Conservation (phyloP, 345 rosid species). For the Noccaea bulbosa region DNA sequence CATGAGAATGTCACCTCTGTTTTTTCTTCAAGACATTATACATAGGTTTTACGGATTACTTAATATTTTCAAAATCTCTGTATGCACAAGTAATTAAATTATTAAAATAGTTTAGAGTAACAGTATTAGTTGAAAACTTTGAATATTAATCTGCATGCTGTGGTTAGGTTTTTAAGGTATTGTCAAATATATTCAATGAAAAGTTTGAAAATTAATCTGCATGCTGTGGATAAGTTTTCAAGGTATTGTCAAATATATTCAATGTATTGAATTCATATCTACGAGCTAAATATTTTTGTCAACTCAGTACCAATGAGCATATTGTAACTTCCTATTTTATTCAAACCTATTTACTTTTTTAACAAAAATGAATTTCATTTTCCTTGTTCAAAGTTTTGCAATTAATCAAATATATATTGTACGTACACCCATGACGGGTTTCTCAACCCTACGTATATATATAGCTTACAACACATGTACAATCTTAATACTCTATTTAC, state of each 20-base stretch:
- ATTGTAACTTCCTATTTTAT: background rate
- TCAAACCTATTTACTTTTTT: conserved; percentile 14
- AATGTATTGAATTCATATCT: background rate
- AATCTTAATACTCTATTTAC: background rate
- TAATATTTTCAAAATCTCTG: background rate
- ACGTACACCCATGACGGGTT: background rate
- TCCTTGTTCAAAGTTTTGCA: background rate
- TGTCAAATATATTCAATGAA: background rate
- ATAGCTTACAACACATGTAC: conserved; percentile 1
- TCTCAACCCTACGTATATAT: background rate
- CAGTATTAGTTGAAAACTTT: background rate
- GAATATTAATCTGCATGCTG: background rate
- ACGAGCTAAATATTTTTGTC: background rate
- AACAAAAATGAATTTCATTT: background rate
- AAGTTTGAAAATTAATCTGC: background rate
- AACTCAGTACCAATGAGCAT: background rate
- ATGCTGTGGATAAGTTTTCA: background rate
- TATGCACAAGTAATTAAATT: background rate
- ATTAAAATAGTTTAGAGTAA: background rate
- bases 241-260: background rate
- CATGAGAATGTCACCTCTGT: too few species aligned
- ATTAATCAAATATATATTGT: background rate
- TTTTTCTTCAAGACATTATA: too few species aligned
- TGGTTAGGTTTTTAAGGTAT: background rate
- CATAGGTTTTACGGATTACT: too few species aligned